These are phyloP conservation scores for Chaetomium tenue DNA, from an alignment of 495 filamentous ascomycete genomes.

Conservation along the genomic window DNA sequence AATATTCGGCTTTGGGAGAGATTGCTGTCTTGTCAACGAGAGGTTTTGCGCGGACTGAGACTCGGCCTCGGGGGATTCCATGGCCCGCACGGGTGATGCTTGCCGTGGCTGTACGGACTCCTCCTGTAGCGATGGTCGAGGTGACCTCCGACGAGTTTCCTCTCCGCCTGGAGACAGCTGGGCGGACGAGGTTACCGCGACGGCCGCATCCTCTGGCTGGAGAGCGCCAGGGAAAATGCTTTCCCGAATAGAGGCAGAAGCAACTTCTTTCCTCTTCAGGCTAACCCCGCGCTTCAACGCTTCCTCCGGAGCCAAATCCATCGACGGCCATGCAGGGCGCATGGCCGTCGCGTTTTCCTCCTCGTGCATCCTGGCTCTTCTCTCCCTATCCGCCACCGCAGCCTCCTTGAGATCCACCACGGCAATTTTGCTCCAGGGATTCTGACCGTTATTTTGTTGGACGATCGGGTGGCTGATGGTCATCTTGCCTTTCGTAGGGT, in stretches of 20 bases:
- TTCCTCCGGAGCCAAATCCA: slow-evolving; percentile 30
- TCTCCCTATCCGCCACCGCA: slow-evolving; percentile 47
- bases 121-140: slow-evolving; percentile 30
- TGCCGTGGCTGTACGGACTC: not conserved
- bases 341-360: slow-evolving; percentile 35
- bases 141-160: slow-evolving; percentile 44
- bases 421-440: slow-evolving; percentile 46
- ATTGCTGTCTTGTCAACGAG: not conserved
- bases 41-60: slow-evolving; percentile 3
- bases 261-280: slow-evolving; percentile 47
- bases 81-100: slow-evolving; percentile 1
- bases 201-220: slow-evolving; percentile 16
- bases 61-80: not conserved
- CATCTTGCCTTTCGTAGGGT: slow-evolving; percentile 37
- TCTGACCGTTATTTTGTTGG: slow-evolving; percentile 37
- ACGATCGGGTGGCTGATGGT: slow-evolving; percentile 53
- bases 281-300: slow-evolving; percentile 39
- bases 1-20: slow-evolving; percentile 28
- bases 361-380: slow-evolving; percentile 42
- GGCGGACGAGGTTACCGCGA: slow-evolving; percentile 36
- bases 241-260: slow-evolving; percentile 28
- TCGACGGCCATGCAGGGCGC: slow-evolving; percentile 42
- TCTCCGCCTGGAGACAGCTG: slow-evolving; percentile 49
- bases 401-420: slow-evolving; percentile 51
- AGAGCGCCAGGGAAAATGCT: slow-evolving; percentile 17